Evolutionary conservation across 2,329 filamentous ascomycete genomes (phyloP).

Genomic region (Anisogramma anomala): DNA sequence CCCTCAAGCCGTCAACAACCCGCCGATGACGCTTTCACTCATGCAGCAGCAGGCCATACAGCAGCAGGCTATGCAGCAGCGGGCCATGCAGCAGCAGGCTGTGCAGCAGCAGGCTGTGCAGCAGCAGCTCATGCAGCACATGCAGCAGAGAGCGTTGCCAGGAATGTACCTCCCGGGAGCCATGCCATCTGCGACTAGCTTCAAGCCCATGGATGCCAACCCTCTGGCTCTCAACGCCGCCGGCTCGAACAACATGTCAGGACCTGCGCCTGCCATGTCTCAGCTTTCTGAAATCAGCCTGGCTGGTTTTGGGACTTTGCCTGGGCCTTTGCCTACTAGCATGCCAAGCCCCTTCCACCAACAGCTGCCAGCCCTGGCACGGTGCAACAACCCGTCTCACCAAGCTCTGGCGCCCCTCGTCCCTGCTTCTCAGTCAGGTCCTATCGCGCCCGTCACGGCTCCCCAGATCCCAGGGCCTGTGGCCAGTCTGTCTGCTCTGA

Average conservation of each 20-base stretch:
- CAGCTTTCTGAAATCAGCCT: neutral
- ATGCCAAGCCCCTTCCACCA: constrained; percentile 4
- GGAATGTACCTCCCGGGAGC: neutral
- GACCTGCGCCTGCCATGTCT: neutral
- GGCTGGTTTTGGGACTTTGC: neutral
- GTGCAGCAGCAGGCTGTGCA: no score
- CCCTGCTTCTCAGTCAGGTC: neutral
- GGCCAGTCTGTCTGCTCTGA: neutral
- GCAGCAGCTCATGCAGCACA: no score
- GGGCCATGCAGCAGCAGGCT: no score
- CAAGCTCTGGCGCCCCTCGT: neutral
- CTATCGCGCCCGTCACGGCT: neutral
- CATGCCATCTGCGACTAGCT: neutral
- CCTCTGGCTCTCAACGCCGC: neutral
- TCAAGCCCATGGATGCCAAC: neutral
- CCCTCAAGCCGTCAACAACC: constrained; percentile 1
- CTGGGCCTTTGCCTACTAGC: neutral
- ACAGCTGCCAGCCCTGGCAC: constrained; percentile 1
- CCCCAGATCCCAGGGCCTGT: neutral
- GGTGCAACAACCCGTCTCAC: constrained; percentile 10
- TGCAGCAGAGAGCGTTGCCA: neutral
- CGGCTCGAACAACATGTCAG: no score
- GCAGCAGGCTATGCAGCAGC: no score
- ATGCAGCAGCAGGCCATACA: no score
- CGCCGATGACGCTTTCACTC: neutral